Base-by-base conservation (phyloP, 495 filamentous ascomycete species). In the Mycothermus thermophilus region DNA sequence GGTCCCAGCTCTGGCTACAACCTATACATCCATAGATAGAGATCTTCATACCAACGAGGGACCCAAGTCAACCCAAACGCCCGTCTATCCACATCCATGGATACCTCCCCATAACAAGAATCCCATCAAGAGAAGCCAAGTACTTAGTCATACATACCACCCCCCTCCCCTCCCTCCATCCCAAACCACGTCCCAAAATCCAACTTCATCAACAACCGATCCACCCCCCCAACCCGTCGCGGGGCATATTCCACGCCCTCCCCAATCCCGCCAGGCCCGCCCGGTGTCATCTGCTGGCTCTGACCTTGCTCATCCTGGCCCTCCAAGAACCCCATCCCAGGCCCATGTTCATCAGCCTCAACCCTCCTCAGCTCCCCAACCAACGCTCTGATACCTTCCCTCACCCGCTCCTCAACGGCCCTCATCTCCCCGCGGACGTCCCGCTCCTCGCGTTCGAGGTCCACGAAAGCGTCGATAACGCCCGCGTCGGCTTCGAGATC, bases 201-300 rank as follows among this genome's bases (percentile, higher is more conserved):
- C 44, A 92, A 56, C 57, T 87, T 86, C 79, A 90, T 84, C 28
- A 92, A 53, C 51, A 92, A 58, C 40, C 80, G 59, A 60, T 88
- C 80, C 27, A 90, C 72, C 5, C 82, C 79, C 3, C 75, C 77
- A 8, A 75, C 67, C 34, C 74, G 69, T 39, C 72, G 67, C 13
- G 79, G 76, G 41, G 72, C 66, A 54, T 75, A 83, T 19, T 43
- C 37, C 7, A 41, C 50, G 5, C 24, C 35, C 29, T 35, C 46
- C 34, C 28, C 29, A 13, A 43, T 25, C 6, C 19, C 11, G 24
- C 19, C 14, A 25, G 33, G 42, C 38, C 44, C 2, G 29, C 46
- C 8, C 9, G 24, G 16, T 43, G n/a, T 32, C 27, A n/a, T 52
- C 16, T 40, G 43, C 12, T 46, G 52, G 11, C 52, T 53, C 42